Conservation (phyloP, 305 asterid species). For the Fraxinus velutina region DNA sequence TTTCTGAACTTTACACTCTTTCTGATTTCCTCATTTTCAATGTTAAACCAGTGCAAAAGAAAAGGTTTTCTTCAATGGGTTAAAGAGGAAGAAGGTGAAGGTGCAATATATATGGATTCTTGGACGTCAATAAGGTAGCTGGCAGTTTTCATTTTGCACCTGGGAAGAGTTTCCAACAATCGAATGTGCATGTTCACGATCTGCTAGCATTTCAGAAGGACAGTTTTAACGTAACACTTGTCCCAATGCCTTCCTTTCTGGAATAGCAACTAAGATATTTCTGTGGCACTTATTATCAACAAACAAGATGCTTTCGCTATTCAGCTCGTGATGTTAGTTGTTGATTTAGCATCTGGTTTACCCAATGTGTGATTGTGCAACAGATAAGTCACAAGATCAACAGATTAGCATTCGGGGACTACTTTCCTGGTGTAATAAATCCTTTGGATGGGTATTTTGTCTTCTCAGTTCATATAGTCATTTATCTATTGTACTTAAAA, state of each 20-base stretch:
- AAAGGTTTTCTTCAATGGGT: conserved; percentile 92
- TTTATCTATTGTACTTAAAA: conserved; percentile 4
- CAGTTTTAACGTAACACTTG: conserved; percentile 76
- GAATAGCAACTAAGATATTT: neutral
- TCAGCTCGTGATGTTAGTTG: conserved; percentile 7
- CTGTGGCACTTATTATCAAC: conserved; percentile 3
- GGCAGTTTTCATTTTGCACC: conserved; percentile 99
- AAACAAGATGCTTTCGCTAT: neutral
- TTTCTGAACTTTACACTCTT: conserved; percentile 1
- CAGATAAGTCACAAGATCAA: conserved; percentile 92
- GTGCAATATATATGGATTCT: conserved; percentile 81
- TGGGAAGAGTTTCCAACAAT: conserved; percentile 97
- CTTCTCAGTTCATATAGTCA: conserved; percentile 18
- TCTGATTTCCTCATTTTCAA: conserved; percentile 16
- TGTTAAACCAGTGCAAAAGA: conserved; percentile 69
- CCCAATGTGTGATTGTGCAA: conserved; percentile 23
- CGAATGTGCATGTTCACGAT: conserved; percentile 82
- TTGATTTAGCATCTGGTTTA: conserved; percentile 15
- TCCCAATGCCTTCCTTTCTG: conserved; percentile 15
- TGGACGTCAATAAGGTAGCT: conserved; percentile 94
- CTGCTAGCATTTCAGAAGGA: conserved; percentile 85
- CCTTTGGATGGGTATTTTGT: conserved; percentile 86
- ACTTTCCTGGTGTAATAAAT: conserved; percentile 83
- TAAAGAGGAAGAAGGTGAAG: conserved; percentile 97
- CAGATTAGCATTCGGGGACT: conserved; percentile 78